Conservation (phyloP, 805 yeast genomes). For the Brettanomyces custersianus region DNA sequence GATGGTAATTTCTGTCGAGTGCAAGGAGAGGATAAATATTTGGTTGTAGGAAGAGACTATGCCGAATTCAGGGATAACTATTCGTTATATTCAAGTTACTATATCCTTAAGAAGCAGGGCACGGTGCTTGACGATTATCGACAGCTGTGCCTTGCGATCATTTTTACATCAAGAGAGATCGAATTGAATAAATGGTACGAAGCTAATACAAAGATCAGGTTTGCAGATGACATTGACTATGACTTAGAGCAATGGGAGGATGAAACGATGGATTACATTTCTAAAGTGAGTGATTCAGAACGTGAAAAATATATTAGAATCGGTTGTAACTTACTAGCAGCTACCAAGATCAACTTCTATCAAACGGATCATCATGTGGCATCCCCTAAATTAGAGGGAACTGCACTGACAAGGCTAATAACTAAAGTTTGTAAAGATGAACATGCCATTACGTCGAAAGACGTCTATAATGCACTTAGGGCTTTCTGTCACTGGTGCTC, state of each 20-base stretch:
- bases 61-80: conserved; percentile 20
- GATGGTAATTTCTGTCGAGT: conserved; percentile 40
- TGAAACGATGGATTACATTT: conserved; percentile 28
- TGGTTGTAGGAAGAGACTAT: conserved; percentile 29
- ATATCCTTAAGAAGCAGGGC: conserved; percentile 32
- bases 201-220: conserved; percentile 35
- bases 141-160: conserved; percentile 36
- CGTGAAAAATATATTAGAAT: conserved; percentile 26
- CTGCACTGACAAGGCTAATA: conserved; percentile 31
- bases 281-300: conserved; percentile 17
- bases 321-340: conserved; percentile 35
- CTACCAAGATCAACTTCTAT: conserved; percentile 41
- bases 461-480: conserved; percentile 37
- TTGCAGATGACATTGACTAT: conserved; percentile 25
- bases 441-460: conserved; percentile 25
- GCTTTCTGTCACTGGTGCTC: conserved; percentile 50
- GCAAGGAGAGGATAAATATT: conserved; percentile 39
- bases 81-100: conserved; percentile 35
- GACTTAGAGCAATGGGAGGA: conserved; percentile 21
- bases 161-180: conserved; percentile 41
- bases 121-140: conserved; percentile 26
- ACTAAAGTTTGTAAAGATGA: conserved; percentile 28
- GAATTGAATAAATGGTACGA: conserved; percentile 40
- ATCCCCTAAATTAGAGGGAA: conserved; percentile 37
- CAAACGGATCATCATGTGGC: conserved; percentile 50